Evolutionary conservation across 208 protist species (phyloP).

Genomic region (Lotmaria passim): DNA sequence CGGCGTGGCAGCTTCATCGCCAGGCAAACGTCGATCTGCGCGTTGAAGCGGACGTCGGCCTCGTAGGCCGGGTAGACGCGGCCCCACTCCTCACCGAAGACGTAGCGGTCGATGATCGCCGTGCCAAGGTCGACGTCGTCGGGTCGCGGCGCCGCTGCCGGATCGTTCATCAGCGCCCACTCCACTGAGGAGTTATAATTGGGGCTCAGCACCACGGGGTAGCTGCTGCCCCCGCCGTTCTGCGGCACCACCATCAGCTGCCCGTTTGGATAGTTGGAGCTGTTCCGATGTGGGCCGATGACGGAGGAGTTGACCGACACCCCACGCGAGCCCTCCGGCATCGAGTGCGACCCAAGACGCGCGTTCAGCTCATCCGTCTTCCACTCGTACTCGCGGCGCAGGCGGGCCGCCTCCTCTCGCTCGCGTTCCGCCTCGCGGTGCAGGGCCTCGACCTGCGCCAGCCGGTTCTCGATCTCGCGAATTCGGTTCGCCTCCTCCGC

Average conservation of each 20-base stretch:
- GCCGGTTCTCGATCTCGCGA: slow-evolving; percentile 74
- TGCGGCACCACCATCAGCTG: slow-evolving; percentile 35
- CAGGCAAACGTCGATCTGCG: slow-evolving; percentile 79
- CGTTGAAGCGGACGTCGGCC: slow-evolving; percentile 70
- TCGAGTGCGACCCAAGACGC: slow-evolving; percentile 11
- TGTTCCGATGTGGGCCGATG: slow-evolving; percentile 16
- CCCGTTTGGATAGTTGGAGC: slow-evolving; percentile 15
- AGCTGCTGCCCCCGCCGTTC: slow-evolving; percentile 24
- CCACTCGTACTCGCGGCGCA: slow-evolving; percentile 71
- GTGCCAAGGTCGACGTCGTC: slow-evolving; percentile 57
- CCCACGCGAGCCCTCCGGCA: slow-evolving; percentile 31
- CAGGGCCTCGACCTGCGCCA: slow-evolving; percentile 70
- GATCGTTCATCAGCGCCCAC: slow-evolving; percentile 27
- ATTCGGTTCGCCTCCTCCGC: slow-evolving; percentile 55
- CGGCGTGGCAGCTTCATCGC: slow-evolving; percentile 72
- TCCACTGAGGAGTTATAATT: slow-evolving; percentile 5
- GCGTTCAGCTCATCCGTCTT: slow-evolving; percentile 46
- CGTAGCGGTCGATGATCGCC: slow-evolving; percentile 74
- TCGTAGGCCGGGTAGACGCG: slow-evolving; percentile 67
- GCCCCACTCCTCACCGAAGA: slow-evolving; percentile 78
- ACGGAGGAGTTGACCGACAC: slow-evolving; percentile 43
- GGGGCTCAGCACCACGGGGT: slow-evolving; percentile 7
- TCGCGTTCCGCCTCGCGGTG: slow-evolving; percentile 69
- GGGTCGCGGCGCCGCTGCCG: slow-evolving; percentile 24
- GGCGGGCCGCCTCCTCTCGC: slow-evolving; percentile 54